These are phyloP conservation scores for Zygotorulaspora chibaensis DNA, from an alignment of 805 yeast genomes.

Conservation along the genomic window DNA sequence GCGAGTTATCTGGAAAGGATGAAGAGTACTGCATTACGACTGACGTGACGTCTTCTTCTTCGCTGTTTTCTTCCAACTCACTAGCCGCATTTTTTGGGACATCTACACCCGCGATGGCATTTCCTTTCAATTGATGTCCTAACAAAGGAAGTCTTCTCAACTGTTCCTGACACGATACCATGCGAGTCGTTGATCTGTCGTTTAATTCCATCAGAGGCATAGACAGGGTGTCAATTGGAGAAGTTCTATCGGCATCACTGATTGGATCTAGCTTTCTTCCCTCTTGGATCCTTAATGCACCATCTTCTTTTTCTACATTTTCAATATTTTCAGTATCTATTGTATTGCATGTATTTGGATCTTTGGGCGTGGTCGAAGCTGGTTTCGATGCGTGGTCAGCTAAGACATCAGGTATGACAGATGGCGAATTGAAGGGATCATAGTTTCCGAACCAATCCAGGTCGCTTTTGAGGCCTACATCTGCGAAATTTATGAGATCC, in stretches of 20 bases:
- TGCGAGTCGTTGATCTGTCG: constrained; percentile 14
- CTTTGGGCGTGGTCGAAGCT: constrained; percentile 18
- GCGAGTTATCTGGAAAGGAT: constrained; percentile 13
- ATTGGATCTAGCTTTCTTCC: constrained; percentile 7
- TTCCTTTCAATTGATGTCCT: constrained; percentile 9
- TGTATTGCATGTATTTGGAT: constrained; percentile 20
- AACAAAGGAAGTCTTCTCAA: constrained; percentile 29
- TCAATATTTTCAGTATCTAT: constrained; percentile 15
- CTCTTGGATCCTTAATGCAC: neutral
- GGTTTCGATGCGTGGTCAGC: constrained; percentile 7
- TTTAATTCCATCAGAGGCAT: constrained; percentile 35
- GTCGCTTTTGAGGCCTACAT: constrained; percentile 14
- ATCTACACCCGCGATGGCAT: neutral
- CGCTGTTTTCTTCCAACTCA: constrained; percentile 16
- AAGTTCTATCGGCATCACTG: constrained; percentile 31
- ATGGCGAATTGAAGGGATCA: constrained; percentile 18
- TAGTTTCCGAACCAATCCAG: constrained; percentile 28
- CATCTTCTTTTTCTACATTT: constrained; percentile 5
- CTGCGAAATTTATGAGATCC: constrained; percentile 19
- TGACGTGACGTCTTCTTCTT: constrained; percentile 20
- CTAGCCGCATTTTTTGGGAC: constrained; percentile 4
- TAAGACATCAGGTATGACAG: constrained; percentile 2
- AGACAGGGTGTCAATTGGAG: constrained; percentile 33
- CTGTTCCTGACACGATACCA: constrained; percentile 31
- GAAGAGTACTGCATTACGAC: constrained; percentile 19